Percentiles rank a stretch among this genome's conserved stretches.
Evolutionary conservation across 179 eudicot genomes (phyloP).

Genomic region (Pouteria campechiana): DNA sequence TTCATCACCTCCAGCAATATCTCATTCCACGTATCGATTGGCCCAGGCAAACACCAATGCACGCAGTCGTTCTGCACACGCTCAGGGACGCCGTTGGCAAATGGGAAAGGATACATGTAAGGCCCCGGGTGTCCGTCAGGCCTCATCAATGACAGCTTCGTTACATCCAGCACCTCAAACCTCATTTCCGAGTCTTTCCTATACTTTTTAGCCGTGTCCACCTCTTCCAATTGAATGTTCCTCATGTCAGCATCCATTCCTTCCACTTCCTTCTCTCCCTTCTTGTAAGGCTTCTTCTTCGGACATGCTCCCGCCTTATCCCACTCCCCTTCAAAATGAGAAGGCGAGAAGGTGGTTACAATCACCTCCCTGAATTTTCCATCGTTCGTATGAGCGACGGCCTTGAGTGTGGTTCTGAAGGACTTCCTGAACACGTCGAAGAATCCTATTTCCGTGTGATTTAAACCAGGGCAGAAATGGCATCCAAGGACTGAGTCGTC

Average conservation of each 20-base stretch:
- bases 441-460: slow-evolving; percentile 56
- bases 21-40: slow-evolving; percentile 91
- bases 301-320: slow-evolving; percentile 83
- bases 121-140: slow-evolving; percentile 97
- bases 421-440: slow-evolving; percentile 67
- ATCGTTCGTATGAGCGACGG: slow-evolving; percentile 24
- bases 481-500: slow-evolving; percentile 53
- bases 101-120: slow-evolving; percentile 68
- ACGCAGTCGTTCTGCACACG: slow-evolving; percentile 81
- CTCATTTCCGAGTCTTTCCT: slow-evolving; percentile 13
- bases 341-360: slow-evolving; percentile 75
- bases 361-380: slow-evolving; percentile 32
- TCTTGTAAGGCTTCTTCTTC: slow-evolving; percentile 42
- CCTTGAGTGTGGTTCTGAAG: slow-evolving; percentile 47
- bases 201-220: slow-evolving; percentile 26
- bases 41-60: slow-evolving; percentile 97
- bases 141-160: slow-evolving; percentile 58
- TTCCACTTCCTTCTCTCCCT: slow-evolving; percentile 38
- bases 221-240: slow-evolving; percentile 36
- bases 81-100: slow-evolving; percentile 59
- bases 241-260: slow-evolving; percentile 79
- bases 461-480: slow-evolving; percentile 33
- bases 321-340: slow-evolving; percentile 95
- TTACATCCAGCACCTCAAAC: slow-evolving; percentile 57
- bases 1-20: slow-evolving; percentile 65